Conservation (phyloP, 306 rosid genomes). For the Canavalia gladiata region DNA sequence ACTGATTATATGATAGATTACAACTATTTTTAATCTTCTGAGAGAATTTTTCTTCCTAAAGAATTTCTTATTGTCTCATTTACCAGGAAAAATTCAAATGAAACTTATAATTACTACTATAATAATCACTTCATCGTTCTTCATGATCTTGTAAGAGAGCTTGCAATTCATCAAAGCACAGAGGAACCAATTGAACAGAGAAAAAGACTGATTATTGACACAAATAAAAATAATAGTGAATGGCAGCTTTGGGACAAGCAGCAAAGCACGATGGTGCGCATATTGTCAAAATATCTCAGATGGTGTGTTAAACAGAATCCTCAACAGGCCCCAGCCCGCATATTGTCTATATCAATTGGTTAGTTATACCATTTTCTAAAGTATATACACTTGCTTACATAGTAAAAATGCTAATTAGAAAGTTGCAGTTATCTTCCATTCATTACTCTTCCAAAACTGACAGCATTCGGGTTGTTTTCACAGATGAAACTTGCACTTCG, state of each 20-base stretch:
- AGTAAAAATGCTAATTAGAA: neutral
- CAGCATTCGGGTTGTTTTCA: slow-evolving; percentile 30
- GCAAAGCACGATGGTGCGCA: slow-evolving; percentile 35
- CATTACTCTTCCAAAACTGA: neutral
- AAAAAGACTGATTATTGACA: slow-evolving; percentile 57
- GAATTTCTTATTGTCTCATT: slow-evolving; percentile 21
- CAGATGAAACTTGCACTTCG: slow-evolving; percentile 60
- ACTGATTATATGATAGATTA: too few relatives aligned
- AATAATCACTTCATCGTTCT: slow-evolving; percentile 58
- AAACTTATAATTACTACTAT: slow-evolving; percentile 55
- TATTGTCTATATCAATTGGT: slow-evolving; percentile 75
- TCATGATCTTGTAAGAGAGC: slow-evolving; percentile 73
- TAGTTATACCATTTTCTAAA: slow-evolving; percentile 33
- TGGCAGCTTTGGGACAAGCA: slow-evolving; percentile 45
- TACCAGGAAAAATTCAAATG: slow-evolving; percentile 61
- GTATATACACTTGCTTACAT: neutral
- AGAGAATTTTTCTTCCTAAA: neutral
- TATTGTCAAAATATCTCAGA: slow-evolving; percentile 51
- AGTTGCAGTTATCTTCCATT: neutral
- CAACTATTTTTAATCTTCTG: neutral
- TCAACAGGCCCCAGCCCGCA: slow-evolving; percentile 50
- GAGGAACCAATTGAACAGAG: slow-evolving; percentile 54
- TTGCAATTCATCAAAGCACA: slow-evolving; percentile 57
- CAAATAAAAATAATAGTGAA: slow-evolving; percentile 44
- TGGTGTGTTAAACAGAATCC: slow-evolving; percentile 39